These are phyloP conservation scores for Spergularia bocconei DNA, from an alignment of 148 eudicot genomes.

Conservation along the genomic window DNA sequence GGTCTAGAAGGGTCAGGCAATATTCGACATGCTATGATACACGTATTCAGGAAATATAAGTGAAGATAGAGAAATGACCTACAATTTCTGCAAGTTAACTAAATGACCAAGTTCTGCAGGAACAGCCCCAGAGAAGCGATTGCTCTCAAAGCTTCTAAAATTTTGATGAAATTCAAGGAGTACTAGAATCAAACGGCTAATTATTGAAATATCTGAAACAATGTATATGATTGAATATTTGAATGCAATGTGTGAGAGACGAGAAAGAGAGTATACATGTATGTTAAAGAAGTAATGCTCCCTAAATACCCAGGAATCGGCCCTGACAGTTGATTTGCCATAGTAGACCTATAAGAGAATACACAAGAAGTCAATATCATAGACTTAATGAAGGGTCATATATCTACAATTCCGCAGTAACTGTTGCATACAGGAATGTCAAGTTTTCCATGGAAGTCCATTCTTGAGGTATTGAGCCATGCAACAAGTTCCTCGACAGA, in stretches of 20 bases:
- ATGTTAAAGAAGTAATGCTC: slow-evolving; percentile 36
- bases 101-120: slow-evolving; percentile 53
- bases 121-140: slow-evolving; percentile 41
- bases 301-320: slow-evolving; percentile 48
- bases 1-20: not conserved
- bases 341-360: slow-evolving; percentile 31
- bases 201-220: not conserved
- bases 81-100: slow-evolving; percentile 37
- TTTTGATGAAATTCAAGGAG: not conserved
- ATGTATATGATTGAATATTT: not conserved
- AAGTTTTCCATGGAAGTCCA: slow-evolving; percentile 38
- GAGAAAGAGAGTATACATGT: slow-evolving; percentile 28
- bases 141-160: slow-evolving; percentile 47
- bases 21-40: not conserved
- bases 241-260: not conserved
- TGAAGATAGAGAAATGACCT: not conserved
- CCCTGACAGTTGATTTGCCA: slow-evolving; percentile 51
- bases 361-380: not conserved
- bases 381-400: not conserved
- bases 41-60: not conserved
- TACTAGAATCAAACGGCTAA: not conserved
- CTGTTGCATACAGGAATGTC: not conserved
- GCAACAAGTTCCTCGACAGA: slow-evolving; percentile 38
- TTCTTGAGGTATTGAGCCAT: slow-evolving; percentile 47
- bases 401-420: not conserved